phyloP scores from a whole-genome alignment of 208 protist genomes.

The Trypanosoma avium region DNA sequence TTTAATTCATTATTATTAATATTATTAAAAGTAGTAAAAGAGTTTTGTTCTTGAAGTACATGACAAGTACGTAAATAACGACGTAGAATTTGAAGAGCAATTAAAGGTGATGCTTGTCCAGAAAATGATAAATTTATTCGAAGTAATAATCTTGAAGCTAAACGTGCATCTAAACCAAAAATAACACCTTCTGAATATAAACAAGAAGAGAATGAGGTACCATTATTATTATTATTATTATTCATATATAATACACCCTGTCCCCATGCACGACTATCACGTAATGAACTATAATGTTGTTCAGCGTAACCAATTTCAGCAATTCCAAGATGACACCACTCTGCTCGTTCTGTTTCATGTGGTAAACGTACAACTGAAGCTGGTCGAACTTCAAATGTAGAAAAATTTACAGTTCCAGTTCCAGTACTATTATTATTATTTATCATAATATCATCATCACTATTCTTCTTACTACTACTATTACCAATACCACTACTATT shows the following conservation, averaged over 20 bases:
- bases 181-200: slow-evolving; percentile 30
- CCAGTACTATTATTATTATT: neutral
- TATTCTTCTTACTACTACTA: neutral
- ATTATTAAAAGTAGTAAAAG: neutral
- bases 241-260: slow-evolving; percentile 6
- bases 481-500: neutral
- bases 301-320: slow-evolving; percentile 63
- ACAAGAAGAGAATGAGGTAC: no score
- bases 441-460: neutral
- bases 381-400: slow-evolving; percentile 22
- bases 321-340: slow-evolving; percentile 38
- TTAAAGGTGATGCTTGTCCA: slow-evolving; percentile 62
- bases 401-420: slow-evolving; percentile 7
- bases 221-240: no score
- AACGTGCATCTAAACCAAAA: slow-evolving; percentile 56
- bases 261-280: slow-evolving; percentile 26
- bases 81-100: slow-evolving; percentile 68
- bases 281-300: slow-evolving; percentile 39
- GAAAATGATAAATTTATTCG: slow-evolving; percentile 59
- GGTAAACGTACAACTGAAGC: slow-evolving; percentile 11
- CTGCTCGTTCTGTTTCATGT: neutral
- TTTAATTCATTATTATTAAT: neutral
- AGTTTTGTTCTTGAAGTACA: slow-evolving; percentile 37
- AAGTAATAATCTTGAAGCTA: slow-evolving; percentile 66
- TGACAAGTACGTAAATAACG: slow-evolving; percentile 70